A percentile compares a stretch with the other conserved stretches of the same genome.
Evolutionary conservation across 768 basidiomycete species (phyloP).

Genomic region (Termitomyces sp.): DNA sequence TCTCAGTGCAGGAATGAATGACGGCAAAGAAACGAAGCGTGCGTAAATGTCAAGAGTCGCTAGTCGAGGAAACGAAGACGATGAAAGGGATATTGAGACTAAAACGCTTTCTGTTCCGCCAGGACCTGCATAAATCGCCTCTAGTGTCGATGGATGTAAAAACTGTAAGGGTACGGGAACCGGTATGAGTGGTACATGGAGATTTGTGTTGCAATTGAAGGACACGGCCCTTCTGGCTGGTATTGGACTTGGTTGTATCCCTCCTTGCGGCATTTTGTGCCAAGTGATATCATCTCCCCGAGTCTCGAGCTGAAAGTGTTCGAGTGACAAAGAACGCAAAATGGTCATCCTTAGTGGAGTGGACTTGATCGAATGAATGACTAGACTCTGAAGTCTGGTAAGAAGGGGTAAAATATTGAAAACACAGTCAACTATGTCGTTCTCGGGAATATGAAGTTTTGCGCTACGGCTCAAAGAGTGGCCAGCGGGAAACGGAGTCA

Average conservation of each 20-base stretch:
- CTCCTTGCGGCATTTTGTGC: background rate
- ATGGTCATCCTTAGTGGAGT: constrained; percentile 8
- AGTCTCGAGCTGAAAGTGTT: constrained; percentile 16
- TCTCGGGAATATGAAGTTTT: constrained; percentile 12
- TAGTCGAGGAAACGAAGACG: constrained; percentile 8
- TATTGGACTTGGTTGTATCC: constrained; percentile 9
- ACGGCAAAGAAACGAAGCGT: constrained; percentile 8
- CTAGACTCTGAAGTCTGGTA: constrained; percentile 11
- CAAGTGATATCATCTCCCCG: constrained; percentile 11
- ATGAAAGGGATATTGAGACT: constrained; percentile 3
- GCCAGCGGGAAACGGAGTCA: constrained; percentile 16
- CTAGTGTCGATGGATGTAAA: constrained; percentile 8
- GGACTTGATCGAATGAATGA: constrained; percentile 13
- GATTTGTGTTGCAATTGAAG: constrained; percentile 14
- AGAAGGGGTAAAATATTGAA: constrained; percentile 10
- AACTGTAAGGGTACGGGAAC: constrained; percentile 10
- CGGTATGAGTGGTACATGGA: constrained; percentile 2
- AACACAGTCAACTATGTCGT: constrained; percentile 9
- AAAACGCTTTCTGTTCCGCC: constrained; percentile 17
- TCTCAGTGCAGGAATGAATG: constrained; percentile 14
- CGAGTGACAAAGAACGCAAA: constrained; percentile 2
- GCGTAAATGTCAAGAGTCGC: constrained; percentile 14
- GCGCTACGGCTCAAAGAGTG: constrained; percentile 14
- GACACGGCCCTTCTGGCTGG: constrained; percentile 10
- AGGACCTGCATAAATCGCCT: constrained; percentile 13